These are phyloP conservation scores for Rhizophlyctis rosea DNA, from an alignment of 192 early-diverging fungal genomes.

Conservation along the genomic window DNA sequence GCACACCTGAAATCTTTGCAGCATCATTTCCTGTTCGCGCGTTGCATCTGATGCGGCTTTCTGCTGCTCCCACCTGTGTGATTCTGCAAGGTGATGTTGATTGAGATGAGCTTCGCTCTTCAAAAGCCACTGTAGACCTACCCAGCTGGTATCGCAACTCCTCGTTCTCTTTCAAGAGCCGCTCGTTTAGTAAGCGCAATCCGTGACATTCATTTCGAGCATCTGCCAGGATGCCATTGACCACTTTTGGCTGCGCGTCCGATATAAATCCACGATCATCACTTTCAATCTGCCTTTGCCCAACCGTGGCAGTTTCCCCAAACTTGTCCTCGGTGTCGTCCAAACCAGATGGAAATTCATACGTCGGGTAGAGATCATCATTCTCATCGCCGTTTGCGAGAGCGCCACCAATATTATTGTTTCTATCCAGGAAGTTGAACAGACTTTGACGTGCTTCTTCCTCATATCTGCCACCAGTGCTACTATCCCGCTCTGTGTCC, in stretches of 20 bases:
- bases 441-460: too few relatives aligned
- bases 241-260: not conserved
- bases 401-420: too few relatives aligned
- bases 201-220: slow-evolving; percentile 4
- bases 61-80: not conserved
- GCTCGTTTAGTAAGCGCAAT: slow-evolving; percentile 19
- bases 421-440: too few relatives aligned
- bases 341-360: not conserved
- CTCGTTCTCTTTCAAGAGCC: slow-evolving; percentile 10
- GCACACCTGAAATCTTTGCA: not conserved
- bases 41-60: not conserved
- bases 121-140: not conserved
- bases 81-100: too few relatives aligned
- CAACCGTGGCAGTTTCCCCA: not conserved
- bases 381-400: not conserved
- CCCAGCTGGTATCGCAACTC: slow-evolving; percentile 8
- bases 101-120: not conserved
- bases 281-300: not conserved
- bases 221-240: not conserved
- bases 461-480: too few relatives aligned
- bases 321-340: not conserved
- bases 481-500: too few relatives aligned
- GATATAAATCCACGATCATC: not conserved
- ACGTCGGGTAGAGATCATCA: not conserved
- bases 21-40: not conserved